Evolutionary conservation across 2,329 filamentous ascomycete genomes (phyloP), one percentile per base, ranked within the genome.

Genomic region (Dissoconium aciculare): DNA sequence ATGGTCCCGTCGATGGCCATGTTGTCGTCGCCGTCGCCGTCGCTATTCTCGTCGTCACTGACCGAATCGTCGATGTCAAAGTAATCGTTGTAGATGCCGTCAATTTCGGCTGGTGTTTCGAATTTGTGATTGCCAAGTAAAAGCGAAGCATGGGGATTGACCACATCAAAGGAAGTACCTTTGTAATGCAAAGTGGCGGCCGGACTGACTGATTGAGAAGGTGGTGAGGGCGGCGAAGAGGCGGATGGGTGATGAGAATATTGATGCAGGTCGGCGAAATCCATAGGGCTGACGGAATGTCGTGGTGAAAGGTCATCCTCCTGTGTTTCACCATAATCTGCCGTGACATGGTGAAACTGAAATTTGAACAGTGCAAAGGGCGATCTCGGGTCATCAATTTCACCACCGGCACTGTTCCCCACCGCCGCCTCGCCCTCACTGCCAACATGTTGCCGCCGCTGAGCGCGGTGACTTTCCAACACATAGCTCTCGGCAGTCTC

Each of bases 121-220:
- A 52, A 32, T 13, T 42, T 33, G 17, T 39, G 38, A 5, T 35
- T 33, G 12, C 40, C 46, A 25, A 51, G 34, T 14, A 49, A 29
- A n/a, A 53, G 38, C 8, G 50, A 53, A 25, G 42, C 44, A 42
- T 52, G 50, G 12, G 50, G 50, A 28, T 53, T 53, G 9, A 53
- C 42, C 8, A 53, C 36, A 31, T 53, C 50, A 33, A 53, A 53
- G 2, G 49, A 52, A 11, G 50, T 42, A 17, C 50, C 50, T 36
- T 33, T 37, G 34, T 49, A 52, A 28, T 46, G 46, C 15, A 53
- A 26, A 11, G 43, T 50, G 11, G 48, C 38, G 30, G 46, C 46
- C 13, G 33, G n/a, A 23, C 8, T n/a, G 19, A n/a, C 8, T 12
- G 11, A 12, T 12, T 27, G 19, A n/a, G 19, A 23, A 23, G 8